Base-by-base conservation (phyloP, 345 rosid genomes). In the Heritiera fomes region DNA sequence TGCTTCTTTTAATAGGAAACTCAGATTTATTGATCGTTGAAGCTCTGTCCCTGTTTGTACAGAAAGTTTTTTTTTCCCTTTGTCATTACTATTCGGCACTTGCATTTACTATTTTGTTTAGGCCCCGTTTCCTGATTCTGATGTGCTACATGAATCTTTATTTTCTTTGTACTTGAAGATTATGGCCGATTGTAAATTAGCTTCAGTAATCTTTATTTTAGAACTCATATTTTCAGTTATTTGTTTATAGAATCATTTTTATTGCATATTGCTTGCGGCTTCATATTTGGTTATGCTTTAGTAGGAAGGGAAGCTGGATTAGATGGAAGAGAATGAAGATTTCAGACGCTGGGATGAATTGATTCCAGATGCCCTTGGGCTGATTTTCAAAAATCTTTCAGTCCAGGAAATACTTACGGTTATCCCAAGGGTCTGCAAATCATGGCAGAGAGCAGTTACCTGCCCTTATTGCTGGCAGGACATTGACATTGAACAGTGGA, bases 391-490 rank as follows among this genome's bases (percentile, higher is more conserved):
- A 46, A 70, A 63, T 55, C 82, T 82, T 45, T 64, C 82, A 10
- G 62, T 82, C 61, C 61, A 75, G 50, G 82, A 79, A 69, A 76
- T 23, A 55, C 79, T 82, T 46, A 79, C 80, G 14, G 80, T 79
- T 8, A 40, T 82, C 30, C 85, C 85, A 7, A 52, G 76, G 52
- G 82, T 82, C 4, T 82, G 85, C 77, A 79, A 82, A 82, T 62
- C 85, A 43, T 82, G 85, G 85, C 62, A 59, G 11, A 43, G 46
- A 71, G 80, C 77, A 1, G 79, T 79, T 6, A 47, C 62, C 8
- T 80, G 82, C n/a, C 85, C 85, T 32, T 79, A 71, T 53, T 82
- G 85, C 73, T 82, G 85, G 85, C 85, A 82, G 75, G 82, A 82
- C 28, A 79, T 82, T 18, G 85, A 82, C 63, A 79, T 82, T 20